Conservation (phyloP, 2,329 filamentous ascomycete species). For the Trichoderma breve region DNA sequence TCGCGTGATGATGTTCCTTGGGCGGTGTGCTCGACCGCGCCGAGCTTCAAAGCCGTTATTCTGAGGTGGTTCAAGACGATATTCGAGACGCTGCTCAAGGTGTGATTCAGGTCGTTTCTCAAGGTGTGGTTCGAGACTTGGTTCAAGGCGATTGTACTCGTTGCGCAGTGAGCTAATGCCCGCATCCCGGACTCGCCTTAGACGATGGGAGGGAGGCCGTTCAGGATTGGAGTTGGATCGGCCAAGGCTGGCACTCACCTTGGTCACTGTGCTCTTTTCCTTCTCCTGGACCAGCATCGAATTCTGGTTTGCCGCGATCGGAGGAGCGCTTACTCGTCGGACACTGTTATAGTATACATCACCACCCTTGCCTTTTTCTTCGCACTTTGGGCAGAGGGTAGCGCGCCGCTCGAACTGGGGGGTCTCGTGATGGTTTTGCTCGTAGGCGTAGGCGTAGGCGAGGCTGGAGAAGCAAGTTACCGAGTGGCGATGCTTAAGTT, state of each 20-base stretch:
- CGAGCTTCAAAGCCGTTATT: neutral
- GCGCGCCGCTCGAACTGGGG: neutral
- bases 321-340: neutral
- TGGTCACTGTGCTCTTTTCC: neutral
- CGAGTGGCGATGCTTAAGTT: neutral
- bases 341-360: neutral
- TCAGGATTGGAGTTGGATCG: neutral
- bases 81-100: neutral
- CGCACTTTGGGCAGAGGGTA: constrained; percentile 4
- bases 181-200: neutral
- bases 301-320: neutral
- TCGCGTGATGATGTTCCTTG: neutral
- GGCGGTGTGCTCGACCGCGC: neutral
- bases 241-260: neutral
- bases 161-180: constrained; percentile 2
- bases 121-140: neutral
- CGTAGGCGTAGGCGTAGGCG: neutral
- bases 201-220: neutral
- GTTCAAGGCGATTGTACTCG: constrained; percentile 9
- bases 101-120: neutral
- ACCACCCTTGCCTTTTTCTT: neutral
- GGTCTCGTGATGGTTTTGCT: neutral
- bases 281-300: neutral
- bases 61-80: neutral
- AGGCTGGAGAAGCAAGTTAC: neutral